A percentile compares a stretch with the other conserved stretches of the same genome.
Evolutionary conservation across 164 flowering plant genomes (phyloP).

Genomic region (Magnolia kwangsiensis): DNA sequence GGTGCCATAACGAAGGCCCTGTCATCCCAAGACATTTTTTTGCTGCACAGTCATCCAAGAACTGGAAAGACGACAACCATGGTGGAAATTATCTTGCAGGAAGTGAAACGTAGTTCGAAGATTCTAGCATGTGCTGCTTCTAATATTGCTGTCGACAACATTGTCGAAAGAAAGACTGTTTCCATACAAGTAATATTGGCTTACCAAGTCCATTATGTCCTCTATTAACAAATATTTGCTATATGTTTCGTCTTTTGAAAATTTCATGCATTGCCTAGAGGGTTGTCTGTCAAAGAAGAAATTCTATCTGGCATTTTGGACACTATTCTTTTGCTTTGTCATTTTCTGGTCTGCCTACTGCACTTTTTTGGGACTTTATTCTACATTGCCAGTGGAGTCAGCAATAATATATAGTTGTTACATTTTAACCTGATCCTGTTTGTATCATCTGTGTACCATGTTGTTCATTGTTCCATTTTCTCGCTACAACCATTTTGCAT

Average conservation of each 20-base stretch:
- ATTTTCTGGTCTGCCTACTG: not conserved
- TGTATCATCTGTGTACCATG: too few species aligned
- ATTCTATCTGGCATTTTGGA: not conserved
- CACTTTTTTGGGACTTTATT: not conserved
- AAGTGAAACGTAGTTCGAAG: conserved; percentile 96
- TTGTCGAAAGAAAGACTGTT: conserved; percentile 95
- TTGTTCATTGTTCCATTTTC: too few species aligned
- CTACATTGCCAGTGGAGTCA: not conserved
- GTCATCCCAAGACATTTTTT: conserved; percentile 77
- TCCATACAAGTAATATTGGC: conserved; percentile 61
- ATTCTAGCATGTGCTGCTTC: conserved; percentile 99
- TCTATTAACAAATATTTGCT: not conserved
- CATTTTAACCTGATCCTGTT: too few species aligned
- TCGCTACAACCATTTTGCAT: too few species aligned
- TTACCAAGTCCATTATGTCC: not conserved
- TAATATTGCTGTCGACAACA: conserved; percentile 98
- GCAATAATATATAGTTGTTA: not conserved
- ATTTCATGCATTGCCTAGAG: not conserved
- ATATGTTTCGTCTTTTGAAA: not conserved
- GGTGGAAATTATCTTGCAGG: conserved; percentile 94
- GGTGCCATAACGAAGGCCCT: conserved; percentile 85
- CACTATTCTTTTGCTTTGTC: not conserved
- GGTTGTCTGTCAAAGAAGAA: not conserved
- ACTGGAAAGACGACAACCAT: conserved; percentile 98
- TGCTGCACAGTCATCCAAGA: conserved; percentile 99